A percentile compares a stretch with the other conserved stretches of the same genome.
phyloP scores from a whole-genome alignment of 2,329 filamentous ascomycete species.

The Paecilomyces fulvus region DNA sequence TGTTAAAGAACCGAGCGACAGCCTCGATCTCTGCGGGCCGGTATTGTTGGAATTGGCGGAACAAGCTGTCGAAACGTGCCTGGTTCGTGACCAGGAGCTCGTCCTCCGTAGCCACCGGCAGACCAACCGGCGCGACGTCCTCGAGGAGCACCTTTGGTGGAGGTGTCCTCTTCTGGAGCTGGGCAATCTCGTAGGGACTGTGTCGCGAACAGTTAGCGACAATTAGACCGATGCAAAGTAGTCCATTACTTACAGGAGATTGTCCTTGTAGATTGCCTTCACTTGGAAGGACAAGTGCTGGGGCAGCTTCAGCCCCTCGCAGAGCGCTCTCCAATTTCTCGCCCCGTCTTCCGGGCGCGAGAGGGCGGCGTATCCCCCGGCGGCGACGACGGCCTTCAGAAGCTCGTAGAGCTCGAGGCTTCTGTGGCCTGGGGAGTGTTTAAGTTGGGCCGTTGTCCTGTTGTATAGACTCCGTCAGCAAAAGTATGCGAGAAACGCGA shows the following conservation, averaged over 20 bases:
- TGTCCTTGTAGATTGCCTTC: background rate
- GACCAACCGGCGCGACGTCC: background rate
- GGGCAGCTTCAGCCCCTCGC: background rate
- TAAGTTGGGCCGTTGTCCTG: background rate
- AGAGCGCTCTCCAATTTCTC: background rate
- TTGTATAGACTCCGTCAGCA: background rate
- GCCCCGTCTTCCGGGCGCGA: background rate
- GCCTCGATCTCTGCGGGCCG: background rate
- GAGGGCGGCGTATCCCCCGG: background rate
- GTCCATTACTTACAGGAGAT: background rate
- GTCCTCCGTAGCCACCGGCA: background rate
- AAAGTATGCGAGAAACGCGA: background rate
- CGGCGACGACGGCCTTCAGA: background rate
- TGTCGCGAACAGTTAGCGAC: background rate
- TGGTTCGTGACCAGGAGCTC: background rate
- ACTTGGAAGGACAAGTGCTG: constrained; percentile 1
- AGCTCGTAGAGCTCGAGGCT: background rate
- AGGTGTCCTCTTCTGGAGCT: background rate
- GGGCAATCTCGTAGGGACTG: constrained; percentile 1
- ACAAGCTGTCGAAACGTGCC: background rate
- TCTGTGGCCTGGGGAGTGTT: background rate
- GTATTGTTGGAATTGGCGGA: background rate
- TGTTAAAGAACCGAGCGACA: background rate
- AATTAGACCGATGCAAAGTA: background rate
- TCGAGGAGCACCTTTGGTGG: background rate